Percentiles rank a stretch among this genome's conserved stretches.
Conservation (phyloP, 2,329 filamentous ascomycete genomes). For the Cercospora zeina region DNA sequence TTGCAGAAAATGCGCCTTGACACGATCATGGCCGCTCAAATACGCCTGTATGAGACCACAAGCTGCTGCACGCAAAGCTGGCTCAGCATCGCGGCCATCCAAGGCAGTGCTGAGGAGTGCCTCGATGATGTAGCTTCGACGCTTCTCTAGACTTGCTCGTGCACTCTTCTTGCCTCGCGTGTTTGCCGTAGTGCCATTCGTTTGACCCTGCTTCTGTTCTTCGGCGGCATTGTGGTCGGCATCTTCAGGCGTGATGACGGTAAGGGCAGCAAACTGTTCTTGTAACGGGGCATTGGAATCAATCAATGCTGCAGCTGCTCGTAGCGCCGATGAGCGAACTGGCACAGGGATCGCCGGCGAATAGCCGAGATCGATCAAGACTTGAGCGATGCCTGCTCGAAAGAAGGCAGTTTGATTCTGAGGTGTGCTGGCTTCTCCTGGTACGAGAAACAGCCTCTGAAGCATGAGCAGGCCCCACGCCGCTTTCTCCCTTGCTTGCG, state of each 20-base stretch:
- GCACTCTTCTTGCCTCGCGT: conserved; percentile 32
- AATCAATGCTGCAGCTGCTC: conserved; percentile 85
- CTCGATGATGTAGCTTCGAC: conserved; percentile 79
- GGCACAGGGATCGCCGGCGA: conserved; percentile 68
- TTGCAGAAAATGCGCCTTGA: conserved; percentile 80
- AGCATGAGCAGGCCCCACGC: conserved; percentile 87
- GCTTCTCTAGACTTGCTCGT: conserved; percentile 41
- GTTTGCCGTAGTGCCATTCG: conserved; percentile 34
- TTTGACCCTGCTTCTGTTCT: conserved; percentile 27
- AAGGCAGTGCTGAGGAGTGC: conserved; percentile 82
- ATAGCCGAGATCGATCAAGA: conserved; percentile 81
- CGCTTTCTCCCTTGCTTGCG: conserved; percentile 75
- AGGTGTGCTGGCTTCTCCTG: conserved; percentile 74
- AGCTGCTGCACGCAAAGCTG: conserved; percentile 80
- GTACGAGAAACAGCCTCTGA: conserved; percentile 78
- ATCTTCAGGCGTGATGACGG: conserved; percentile 54
- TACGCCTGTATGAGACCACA: conserved; percentile 93
- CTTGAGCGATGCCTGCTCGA: conserved; percentile 75
- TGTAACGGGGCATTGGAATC: conserved; percentile 76
- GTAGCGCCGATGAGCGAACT: conserved; percentile 83
- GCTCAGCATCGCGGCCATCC: conserved; percentile 63
- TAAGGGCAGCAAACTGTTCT: conserved; percentile 83
- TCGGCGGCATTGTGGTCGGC: conserved; percentile 25
- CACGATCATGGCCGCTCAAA: conserved; percentile 76
- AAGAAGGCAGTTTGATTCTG: conserved; percentile 86